phyloP scores from a whole-genome alignment of 2,329 filamentous ascomycete species.

The Penicillium concentricum region DNA sequence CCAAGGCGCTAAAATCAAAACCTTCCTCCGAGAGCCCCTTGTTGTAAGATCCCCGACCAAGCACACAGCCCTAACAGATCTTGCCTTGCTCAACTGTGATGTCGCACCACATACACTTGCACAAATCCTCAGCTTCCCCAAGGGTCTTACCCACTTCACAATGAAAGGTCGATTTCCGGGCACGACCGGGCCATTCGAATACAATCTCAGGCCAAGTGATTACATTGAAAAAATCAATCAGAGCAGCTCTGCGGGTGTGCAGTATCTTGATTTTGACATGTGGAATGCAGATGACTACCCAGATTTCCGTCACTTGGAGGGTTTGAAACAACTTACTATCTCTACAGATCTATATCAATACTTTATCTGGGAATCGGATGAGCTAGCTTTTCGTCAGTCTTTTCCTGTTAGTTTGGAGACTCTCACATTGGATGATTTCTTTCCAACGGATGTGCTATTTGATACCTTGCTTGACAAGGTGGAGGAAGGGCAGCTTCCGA shows the following conservation, averaged over 20 bases:
- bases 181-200: too few relatives aligned
- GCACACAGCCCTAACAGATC: background rate
- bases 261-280: background rate
- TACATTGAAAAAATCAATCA: background rate
- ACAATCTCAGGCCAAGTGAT: too few relatives aligned
- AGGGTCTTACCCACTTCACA: background rate
- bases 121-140: background rate
- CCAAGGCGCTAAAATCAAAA: background rate
- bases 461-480: background rate
- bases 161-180: background rate
- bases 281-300: background rate
- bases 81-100: background rate
- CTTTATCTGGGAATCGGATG: background rate
- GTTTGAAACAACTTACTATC: background rate
- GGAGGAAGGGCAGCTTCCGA: background rate
- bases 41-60: background rate
- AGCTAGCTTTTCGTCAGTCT: too few relatives aligned
- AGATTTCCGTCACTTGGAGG: background rate
- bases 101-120: background rate
- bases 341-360: background rate
- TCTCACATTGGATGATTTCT: background rate
- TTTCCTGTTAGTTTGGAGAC: background rate
- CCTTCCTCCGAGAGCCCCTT: background rate
- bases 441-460: too few relatives aligned
- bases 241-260: background rate